These are phyloP conservation scores for Cladosporium sp. DNA, from an alignment of 2,329 filamentous ascomycete genomes.

Conservation along the genomic window DNA sequence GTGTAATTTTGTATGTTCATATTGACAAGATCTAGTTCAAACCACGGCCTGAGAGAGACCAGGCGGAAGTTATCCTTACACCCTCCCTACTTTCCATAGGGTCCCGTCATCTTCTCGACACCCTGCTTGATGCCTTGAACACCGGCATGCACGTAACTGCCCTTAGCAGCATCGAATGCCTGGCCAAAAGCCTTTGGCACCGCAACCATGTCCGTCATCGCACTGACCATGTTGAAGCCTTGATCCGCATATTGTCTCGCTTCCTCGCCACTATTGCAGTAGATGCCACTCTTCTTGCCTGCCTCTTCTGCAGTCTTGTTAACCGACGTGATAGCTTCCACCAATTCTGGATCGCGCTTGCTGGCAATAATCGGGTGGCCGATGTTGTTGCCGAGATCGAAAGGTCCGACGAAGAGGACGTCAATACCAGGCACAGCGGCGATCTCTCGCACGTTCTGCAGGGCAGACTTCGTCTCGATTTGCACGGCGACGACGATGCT, in stretches of 20 bases:
- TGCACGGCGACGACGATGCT: constrained; percentile 48
- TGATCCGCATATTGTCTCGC: constrained; percentile 49
- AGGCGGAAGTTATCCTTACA: too few relatives aligned
- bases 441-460: constrained; percentile 44
- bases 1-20: too few relatives aligned
- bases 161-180: constrained; percentile 25
- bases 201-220: constrained; percentile 30
- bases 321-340: constrained; percentile 49
- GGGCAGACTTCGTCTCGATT: constrained; percentile 42
- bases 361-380: constrained; percentile 47
- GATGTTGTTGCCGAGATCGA: constrained; percentile 56
- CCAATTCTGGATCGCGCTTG: constrained; percentile 47
- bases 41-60: too few relatives aligned
- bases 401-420: constrained; percentile 52
- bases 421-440: constrained; percentile 51
- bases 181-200: constrained; percentile 26
- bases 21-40: too few relatives aligned
- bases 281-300: constrained; percentile 54
- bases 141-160: constrained; percentile 21
- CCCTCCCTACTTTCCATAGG: constrained; percentile 6
- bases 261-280: constrained; percentile 50
- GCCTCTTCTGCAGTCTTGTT: constrained; percentile 48
- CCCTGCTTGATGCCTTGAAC: constrained; percentile 22
- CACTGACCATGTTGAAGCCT: constrained; percentile 53
- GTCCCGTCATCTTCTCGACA: constrained; percentile 19